Evolutionary conservation across 2,329 filamentous ascomycete genomes (phyloP).

Genomic region (Zymoseptoria tritici): DNA sequence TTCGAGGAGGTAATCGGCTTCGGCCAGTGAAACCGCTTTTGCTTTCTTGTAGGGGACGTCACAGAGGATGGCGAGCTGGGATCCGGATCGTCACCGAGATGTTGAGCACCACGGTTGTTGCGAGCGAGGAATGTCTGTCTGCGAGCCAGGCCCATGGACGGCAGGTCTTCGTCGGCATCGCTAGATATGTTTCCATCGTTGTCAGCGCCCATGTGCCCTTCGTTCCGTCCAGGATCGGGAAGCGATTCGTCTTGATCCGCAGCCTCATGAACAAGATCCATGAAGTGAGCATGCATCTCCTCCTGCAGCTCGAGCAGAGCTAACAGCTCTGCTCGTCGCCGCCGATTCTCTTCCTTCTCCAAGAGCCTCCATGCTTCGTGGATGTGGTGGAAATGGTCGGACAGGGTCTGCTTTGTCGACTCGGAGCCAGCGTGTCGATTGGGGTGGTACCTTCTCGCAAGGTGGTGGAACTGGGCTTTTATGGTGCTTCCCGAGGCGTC

Average conservation of each 20-base stretch:
- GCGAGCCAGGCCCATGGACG: slow-evolving; percentile 18
- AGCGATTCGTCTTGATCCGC: background rate
- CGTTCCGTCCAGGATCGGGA: slow-evolving; percentile 7
- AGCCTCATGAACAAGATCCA: slow-evolving; percentile 17
- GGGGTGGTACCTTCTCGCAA: slow-evolving; percentile 73
- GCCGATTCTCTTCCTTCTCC: slow-evolving; percentile 22
- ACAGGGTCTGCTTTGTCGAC: slow-evolving; percentile 34
- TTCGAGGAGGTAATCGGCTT: slow-evolving; percentile 3
- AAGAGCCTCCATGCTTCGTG: slow-evolving; percentile 27
- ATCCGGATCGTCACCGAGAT: slow-evolving; percentile 10
- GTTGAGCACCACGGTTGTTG: slow-evolving; percentile 8
- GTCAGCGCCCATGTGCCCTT: slow-evolving; percentile 12
- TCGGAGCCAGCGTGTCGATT: slow-evolving; percentile 40
- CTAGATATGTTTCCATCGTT: slow-evolving; percentile 26
- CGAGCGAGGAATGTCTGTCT: slow-evolving; percentile 19
- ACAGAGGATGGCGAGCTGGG: background rate
- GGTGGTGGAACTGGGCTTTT: slow-evolving; percentile 84
- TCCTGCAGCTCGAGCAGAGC: slow-evolving; percentile 25
- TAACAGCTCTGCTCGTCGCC: slow-evolving; percentile 24
- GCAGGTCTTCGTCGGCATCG: slow-evolving; percentile 28
- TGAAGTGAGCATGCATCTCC: slow-evolving; percentile 19
- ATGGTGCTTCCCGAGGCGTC: slow-evolving; percentile 69
- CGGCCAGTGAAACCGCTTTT: slow-evolving; percentile 10
- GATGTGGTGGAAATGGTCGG: slow-evolving; percentile 25
- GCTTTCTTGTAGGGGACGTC: slow-evolving; percentile 9